phyloP scores from a whole-genome alignment of 768 basidiomycete species.

The Scleroderma bovista region DNA sequence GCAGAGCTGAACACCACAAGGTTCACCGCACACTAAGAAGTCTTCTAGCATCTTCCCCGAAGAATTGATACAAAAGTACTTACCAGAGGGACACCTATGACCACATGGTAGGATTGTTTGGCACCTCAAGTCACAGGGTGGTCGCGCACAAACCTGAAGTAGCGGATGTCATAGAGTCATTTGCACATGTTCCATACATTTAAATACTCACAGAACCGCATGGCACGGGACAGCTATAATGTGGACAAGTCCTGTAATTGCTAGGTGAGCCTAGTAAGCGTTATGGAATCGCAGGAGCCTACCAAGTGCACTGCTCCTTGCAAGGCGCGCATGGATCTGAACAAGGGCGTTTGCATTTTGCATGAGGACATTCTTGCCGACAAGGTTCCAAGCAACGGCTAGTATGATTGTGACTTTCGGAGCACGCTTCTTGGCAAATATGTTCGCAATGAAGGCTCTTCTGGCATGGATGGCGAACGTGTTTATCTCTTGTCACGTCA shows the following conservation, averaged over 20 bases:
- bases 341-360: constrained; percentile 43
- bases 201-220: constrained; percentile 57
- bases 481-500: constrained; percentile 27
- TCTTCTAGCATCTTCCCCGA: neutral
- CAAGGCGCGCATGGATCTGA: constrained; percentile 57
- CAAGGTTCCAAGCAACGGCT: constrained; percentile 41
- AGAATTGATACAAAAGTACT: constrained; percentile 5
- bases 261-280: neutral
- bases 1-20: constrained; percentile 52
- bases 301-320: constrained; percentile 56
- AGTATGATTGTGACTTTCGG: constrained; percentile 45
- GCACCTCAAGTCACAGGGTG: constrained; percentile 60
- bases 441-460: constrained; percentile 52
- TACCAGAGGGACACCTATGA: constrained; percentile 65
- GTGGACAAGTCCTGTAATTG: constrained; percentile 44
- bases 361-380: constrained; percentile 51
- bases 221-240: constrained; percentile 51
- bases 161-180: neutral
- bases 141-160: constrained; percentile 52
- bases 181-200: neutral
- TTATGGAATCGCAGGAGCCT: constrained; percentile 5
- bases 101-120: constrained; percentile 46
- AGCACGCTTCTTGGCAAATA: constrained; percentile 44
- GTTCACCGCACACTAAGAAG: constrained; percentile 59
- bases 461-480: constrained; percentile 46